phyloP scores from a whole-genome alignment of 1,284 basidiomycete species.

The Microbotryum scabiosae region DNA sequence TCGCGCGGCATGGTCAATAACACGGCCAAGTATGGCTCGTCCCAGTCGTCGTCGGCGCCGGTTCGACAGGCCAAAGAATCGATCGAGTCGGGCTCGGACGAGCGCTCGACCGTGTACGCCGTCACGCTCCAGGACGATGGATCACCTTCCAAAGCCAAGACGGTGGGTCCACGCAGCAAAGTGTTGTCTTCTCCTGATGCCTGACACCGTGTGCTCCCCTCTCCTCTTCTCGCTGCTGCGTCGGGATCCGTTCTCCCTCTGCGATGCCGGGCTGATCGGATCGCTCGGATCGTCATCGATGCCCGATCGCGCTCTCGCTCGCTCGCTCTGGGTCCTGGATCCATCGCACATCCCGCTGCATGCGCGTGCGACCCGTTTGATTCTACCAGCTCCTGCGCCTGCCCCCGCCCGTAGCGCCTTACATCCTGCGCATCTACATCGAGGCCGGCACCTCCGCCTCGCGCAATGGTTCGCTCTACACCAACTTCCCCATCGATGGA shows the following conservation, averaged over 20 bases:
- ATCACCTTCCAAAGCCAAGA: slow-evolving; percentile 70
- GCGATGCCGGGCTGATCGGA: not conserved
- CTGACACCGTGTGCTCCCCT: no score
- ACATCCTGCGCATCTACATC: slow-evolving; percentile 77
- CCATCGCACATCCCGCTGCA: no score
- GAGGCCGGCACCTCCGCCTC: slow-evolving; percentile 81
- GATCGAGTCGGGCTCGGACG: no score
- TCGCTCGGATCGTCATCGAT: not conserved
- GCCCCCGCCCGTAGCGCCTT: slow-evolving; percentile 78
- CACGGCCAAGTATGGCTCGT: no score
- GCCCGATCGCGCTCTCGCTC: no score
- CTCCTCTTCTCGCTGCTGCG: no score
- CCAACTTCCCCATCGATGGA: slow-evolving; percentile 88
- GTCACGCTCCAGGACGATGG: slow-evolving; percentile 78
- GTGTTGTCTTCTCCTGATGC: no score
- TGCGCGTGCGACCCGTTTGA: no score
- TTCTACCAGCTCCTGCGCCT: slow-evolving; percentile 95
- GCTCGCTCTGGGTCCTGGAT: no score
- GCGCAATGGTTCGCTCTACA: slow-evolving; percentile 80
- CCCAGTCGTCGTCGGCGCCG: no score
- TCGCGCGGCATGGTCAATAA: no score
- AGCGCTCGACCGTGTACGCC: slow-evolving; percentile 57
- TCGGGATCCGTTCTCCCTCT: not conserved
- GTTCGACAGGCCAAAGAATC: no score
- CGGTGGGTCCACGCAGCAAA: slow-evolving; percentile 49